Evolutionary conservation across 306 rosid species (phyloP).

Genomic region (Cicer pinnatifidum): DNA sequence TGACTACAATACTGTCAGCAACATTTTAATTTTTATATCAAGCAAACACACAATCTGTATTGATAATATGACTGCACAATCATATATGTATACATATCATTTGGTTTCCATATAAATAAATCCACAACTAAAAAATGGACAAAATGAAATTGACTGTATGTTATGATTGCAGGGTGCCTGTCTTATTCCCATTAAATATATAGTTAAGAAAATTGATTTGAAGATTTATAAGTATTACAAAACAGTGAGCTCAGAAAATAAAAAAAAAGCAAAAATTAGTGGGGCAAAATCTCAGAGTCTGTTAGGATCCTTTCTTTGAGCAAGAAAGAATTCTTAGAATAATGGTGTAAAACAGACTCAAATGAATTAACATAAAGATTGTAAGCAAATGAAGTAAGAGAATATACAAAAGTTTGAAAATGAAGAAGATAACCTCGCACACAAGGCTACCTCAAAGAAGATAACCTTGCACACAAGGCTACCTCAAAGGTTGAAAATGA

Average conservation of each 20-base stretch:
- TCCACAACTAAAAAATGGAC: not conserved
- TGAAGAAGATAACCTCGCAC: too few species aligned
- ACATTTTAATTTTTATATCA: slow-evolving; percentile 10
- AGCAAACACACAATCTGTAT: slow-evolving; percentile 6
- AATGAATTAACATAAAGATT: too few species aligned
- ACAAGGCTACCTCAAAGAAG: too few species aligned
- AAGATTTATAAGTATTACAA: not conserved
- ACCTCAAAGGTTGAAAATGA: too few species aligned
- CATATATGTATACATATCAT: slow-evolving; percentile 15
- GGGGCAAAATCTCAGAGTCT: not conserved
- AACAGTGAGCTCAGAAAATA: not conserved
- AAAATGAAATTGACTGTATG: not conserved
- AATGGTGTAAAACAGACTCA: too few species aligned
- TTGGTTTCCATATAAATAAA: slow-evolving; percentile 18
- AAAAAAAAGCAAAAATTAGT: not conserved
- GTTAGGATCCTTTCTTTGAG: too few species aligned
- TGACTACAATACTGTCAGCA: slow-evolving; percentile 6
- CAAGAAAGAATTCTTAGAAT: too few species aligned
- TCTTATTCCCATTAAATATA: not conserved
- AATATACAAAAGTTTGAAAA: too few species aligned
- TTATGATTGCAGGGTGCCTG: not conserved
- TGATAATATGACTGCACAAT: not conserved
- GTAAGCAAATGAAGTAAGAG: too few species aligned
- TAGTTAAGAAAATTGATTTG: not conserved
- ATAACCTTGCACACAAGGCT: too few species aligned